Percentiles rank a stretch among this genome's conserved stretches.
Evolutionary conservation across 306 rosid genomes (phyloP).

Genomic region (Pterocarpus santalinus): DNA sequence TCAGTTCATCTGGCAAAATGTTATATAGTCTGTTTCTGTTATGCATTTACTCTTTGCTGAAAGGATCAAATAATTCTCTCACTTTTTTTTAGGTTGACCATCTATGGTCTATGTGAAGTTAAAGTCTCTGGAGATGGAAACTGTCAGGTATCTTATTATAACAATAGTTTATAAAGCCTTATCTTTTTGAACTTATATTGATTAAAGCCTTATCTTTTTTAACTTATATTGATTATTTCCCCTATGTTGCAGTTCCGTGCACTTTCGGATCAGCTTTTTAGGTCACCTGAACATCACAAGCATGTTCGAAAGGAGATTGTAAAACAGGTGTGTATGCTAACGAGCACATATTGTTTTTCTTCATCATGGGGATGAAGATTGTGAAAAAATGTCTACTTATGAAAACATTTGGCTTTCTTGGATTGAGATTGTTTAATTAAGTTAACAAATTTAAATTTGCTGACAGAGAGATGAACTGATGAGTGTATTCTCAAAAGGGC

Average conservation of each 20-base stretch:
- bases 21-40: slow-evolving; percentile 5
- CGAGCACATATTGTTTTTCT: neutral
- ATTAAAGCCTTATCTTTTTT: slow-evolving; percentile 26
- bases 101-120: slow-evolving; percentile 81
- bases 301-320: slow-evolving; percentile 81
- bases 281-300: slow-evolving; percentile 87
- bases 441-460: neutral
- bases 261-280: slow-evolving; percentile 82
- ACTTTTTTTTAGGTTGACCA: slow-evolving; percentile 62
- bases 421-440: slow-evolving; percentile 6
- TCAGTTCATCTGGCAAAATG: slow-evolving; percentile 8
- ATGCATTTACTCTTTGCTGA: slow-evolving; percentile 10
- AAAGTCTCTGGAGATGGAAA: slow-evolving; percentile 95
- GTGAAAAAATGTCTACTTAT: slow-evolving; percentile 2
- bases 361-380: slow-evolving; percentile 25
- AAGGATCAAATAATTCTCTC: slow-evolving; percentile 33
- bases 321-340: slow-evolving; percentile 62
- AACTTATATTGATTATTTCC: slow-evolving; percentile 39
- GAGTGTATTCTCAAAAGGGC: slow-evolving; percentile 12
- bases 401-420: slow-evolving; percentile 20
- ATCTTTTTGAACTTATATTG: slow-evolving; percentile 25
- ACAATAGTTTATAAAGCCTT: slow-evolving; percentile 11
- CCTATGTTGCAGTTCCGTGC: slow-evolving; percentile 78
- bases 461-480: slow-evolving; percentile 13
- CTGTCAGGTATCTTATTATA: slow-evolving; percentile 76